A percentile compares a stretch with the other conserved stretches of the same genome.
phyloP scores from a whole-genome alignment of 2,329 filamentous ascomycete species.

The Mariannaea elegans region DNA sequence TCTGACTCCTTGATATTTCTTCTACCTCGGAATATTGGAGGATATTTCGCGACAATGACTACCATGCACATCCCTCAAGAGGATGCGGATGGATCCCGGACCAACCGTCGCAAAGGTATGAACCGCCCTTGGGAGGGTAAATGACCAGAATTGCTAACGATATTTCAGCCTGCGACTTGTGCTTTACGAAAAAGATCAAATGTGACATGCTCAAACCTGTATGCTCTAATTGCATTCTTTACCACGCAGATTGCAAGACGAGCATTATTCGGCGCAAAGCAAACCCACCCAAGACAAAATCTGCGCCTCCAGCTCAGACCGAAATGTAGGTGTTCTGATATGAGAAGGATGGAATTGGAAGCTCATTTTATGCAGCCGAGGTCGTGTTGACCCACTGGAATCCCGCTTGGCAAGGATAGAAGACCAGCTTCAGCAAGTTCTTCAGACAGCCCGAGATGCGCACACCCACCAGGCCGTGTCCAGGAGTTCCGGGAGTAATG shows the following conservation, averaged over 20 bases:
- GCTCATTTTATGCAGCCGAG: constrained; percentile 1
- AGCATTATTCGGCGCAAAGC: constrained; percentile 39
- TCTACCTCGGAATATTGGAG: no score
- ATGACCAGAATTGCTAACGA: constrained; percentile 1
- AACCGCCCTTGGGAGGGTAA: no score
- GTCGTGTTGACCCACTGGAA: constrained; percentile 29
- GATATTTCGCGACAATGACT: no score
- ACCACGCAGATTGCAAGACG: constrained; percentile 50
- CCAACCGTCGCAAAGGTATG: constrained; percentile 37
- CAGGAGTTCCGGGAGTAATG: background rate
- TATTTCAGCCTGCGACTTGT: constrained; percentile 51
- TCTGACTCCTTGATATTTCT: no score
- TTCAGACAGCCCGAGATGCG: constrained; percentile 34
- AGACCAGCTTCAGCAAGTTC: constrained; percentile 43
- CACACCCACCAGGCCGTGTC: background rate
- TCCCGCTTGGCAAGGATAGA: constrained; percentile 44
- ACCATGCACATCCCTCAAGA: constrained; percentile 18
- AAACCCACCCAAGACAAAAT: constrained; percentile 30
- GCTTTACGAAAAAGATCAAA: constrained; percentile 57
- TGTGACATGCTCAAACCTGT: constrained; percentile 55
- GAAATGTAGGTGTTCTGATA: background rate
- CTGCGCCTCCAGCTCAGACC: constrained; percentile 2
- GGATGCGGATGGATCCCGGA: constrained; percentile 23
- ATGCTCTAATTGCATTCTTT: constrained; percentile 55
- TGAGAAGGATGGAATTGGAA: background rate